A percentile compares a stretch with the other conserved stretches of the same genome.
These are phyloP conservation scores for Meripilus lineatus DNA, from an alignment of 1,284 basidiomycete species.

Conservation along the genomic window DNA sequence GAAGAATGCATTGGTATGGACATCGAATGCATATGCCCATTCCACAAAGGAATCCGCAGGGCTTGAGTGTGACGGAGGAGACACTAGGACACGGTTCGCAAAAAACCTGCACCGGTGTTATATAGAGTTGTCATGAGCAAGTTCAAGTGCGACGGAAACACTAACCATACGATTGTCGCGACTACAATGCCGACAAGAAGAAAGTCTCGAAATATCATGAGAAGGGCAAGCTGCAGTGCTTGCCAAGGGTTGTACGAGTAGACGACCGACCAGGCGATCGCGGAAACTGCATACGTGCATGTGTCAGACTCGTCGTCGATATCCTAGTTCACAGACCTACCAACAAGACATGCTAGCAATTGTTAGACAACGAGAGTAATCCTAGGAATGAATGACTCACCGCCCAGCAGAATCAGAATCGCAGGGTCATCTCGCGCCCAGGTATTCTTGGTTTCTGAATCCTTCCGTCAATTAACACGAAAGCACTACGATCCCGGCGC, in stretches of 20 bases:
- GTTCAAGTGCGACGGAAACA: slow-evolving; percentile 8
- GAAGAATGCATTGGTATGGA: slow-evolving; percentile 94
- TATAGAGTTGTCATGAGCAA: not conserved
- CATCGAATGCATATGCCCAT: slow-evolving; percentile 93
- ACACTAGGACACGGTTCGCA: slow-evolving; percentile 66
- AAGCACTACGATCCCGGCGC: no score
- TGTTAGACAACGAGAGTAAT: not conserved
- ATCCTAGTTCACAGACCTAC: slow-evolving; percentile 38
- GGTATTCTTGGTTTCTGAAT: slow-evolving; percentile 91
- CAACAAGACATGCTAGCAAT: slow-evolving; percentile 69
- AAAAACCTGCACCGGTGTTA: slow-evolving; percentile 62
- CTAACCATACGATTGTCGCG: slow-evolving; percentile 77
- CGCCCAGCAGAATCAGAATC: slow-evolving; percentile 63
- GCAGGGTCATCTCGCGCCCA: slow-evolving; percentile 97
- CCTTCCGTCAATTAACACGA: not conserved
- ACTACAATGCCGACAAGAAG: slow-evolving; percentile 70
- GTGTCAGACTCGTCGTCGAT: not conserved
- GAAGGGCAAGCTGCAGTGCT: slow-evolving; percentile 58
- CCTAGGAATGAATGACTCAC: slow-evolving; percentile 1
- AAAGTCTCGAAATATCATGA: slow-evolving; percentile 88
- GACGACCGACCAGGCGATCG: slow-evolving; percentile 80
- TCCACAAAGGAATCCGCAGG: slow-evolving; percentile 74
- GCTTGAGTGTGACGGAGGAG: slow-evolving; percentile 69
- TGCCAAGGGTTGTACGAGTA: slow-evolving; percentile 61
- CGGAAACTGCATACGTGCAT: slow-evolving; percentile 58